phyloP scores from a whole-genome alignment of 2,329 filamentous ascomycete genomes.

The Neonectria faginata region DNA sequence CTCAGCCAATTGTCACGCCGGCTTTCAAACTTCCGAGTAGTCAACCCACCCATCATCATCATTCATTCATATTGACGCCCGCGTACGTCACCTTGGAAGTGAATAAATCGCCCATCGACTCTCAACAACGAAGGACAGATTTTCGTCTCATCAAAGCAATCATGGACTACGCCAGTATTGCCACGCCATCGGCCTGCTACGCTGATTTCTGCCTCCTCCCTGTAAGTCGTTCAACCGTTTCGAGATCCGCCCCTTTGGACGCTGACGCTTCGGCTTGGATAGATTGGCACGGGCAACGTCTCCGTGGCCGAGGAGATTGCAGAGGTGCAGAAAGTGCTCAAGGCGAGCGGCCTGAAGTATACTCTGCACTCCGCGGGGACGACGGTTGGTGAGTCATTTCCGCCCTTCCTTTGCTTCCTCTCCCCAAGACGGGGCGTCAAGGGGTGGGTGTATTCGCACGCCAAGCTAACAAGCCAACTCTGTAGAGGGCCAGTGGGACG shows the following conservation, averaged over 20 bases:
- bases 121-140: neutral
- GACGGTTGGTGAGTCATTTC: constrained; percentile 77
- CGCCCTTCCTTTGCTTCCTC: neutral
- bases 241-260: neutral
- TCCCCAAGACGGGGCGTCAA: neutral
- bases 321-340: constrained; percentile 86
- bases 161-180: constrained; percentile 62
- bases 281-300: constrained; percentile 83
- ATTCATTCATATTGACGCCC: neutral
- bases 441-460: neutral
- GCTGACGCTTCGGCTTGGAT: constrained; percentile 21
- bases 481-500: constrained; percentile 91
- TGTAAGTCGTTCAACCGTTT: constrained; percentile 56
- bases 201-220: constrained; percentile 95
- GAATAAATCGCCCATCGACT: neutral
- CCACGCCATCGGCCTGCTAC: constrained; percentile 80
- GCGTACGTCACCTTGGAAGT: constrained; percentile 14
- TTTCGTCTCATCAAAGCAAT: neutral
- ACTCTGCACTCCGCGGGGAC: constrained; percentile 95
- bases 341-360: constrained; percentile 83
- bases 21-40: constrained; percentile 9
- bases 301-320: constrained; percentile 88
- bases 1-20: constrained; percentile 37
- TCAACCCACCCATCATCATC: constrained; percentile 1
- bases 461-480: constrained; percentile 8